Evolutionary conservation across 2,329 filamentous ascomycete genomes (phyloP).

Genomic region (Monilinia laxa): DNA sequence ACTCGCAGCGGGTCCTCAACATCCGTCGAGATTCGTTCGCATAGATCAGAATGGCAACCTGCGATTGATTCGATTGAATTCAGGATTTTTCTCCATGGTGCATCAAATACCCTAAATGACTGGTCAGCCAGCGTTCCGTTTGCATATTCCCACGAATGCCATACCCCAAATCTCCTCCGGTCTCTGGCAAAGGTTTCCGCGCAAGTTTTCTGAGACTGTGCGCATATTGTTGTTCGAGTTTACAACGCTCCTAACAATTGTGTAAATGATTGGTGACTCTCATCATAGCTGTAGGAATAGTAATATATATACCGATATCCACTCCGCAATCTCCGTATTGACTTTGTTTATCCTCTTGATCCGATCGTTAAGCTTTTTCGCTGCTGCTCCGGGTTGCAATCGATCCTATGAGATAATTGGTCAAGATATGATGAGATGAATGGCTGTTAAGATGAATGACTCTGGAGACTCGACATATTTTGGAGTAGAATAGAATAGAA

Average conservation of each 20-base stretch:
- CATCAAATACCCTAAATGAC: conserved; percentile 74
- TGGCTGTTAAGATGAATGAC: conserved; percentile 26
- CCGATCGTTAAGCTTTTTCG: conserved; percentile 78
- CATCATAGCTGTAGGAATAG: conserved; percentile 10
- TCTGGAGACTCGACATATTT: conserved; percentile 21
- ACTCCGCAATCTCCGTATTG: conserved; percentile 92
- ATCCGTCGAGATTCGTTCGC: conserved; percentile 80
- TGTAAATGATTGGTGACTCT: conserved; percentile 30
- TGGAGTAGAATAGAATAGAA: conserved; percentile 24
- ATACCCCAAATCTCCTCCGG: conserved; percentile 83
- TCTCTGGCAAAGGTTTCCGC: conserved; percentile 70
- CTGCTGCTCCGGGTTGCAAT: conserved; percentile 79
- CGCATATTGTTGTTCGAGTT: conserved; percentile 87
- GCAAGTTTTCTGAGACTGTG: conserved; percentile 77
- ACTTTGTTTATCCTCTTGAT: conserved; percentile 82
- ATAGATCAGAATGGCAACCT: conserved; percentile 77
- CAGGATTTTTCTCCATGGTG: conserved; percentile 86
- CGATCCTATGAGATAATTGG: conserved; percentile 58
- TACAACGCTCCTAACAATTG: conserved; percentile 74
- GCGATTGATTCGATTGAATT: conserved; percentile 78
- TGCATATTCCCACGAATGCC: conserved; percentile 34
- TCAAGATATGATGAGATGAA: conserved; percentile 15
- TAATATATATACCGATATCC: conserved; percentile 79
- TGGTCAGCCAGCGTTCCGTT: conserved; percentile 1
- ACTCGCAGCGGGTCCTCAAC: conserved; percentile 80